phyloP scores from a whole-genome alignment of 106 monocot species.

The Dendrobium catenatum region DNA sequence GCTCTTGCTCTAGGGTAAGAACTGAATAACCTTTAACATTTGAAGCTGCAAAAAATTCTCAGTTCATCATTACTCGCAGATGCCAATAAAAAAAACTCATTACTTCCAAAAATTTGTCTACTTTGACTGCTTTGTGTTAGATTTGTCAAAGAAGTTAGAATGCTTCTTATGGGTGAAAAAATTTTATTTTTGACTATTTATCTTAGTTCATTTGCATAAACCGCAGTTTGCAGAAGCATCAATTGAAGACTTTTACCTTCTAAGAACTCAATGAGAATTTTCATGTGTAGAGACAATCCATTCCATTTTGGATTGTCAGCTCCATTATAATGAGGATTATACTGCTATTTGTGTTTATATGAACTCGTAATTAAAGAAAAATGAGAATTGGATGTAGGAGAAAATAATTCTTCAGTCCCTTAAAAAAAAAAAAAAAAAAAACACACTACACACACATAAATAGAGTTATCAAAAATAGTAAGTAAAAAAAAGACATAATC shows the following conservation, averaged over 20 bases:
- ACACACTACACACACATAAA: no score
- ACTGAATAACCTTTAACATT: conserved; percentile 4
- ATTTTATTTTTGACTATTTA: background rate
- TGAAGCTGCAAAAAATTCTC: background rate
- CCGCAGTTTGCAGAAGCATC: background rate
- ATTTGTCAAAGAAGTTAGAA: background rate
- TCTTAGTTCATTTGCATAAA: background rate
- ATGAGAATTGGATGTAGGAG: no score
- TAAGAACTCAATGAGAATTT: no score
- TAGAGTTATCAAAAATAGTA: no score
- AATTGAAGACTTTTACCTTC: background rate
- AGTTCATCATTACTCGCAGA: background rate
- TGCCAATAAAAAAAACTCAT: background rate
- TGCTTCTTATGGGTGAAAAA: background rate
- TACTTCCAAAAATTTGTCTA: background rate
- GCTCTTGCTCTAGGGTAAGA: conserved; percentile 89
- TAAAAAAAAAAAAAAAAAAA: no score
- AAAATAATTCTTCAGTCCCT: no score
- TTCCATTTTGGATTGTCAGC: background rate
- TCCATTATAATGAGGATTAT: no score
- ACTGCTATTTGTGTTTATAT: background rate
- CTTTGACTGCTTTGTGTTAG: background rate
- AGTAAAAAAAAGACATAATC: no score
- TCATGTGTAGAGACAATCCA: background rate
- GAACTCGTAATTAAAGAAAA: background rate